Conservation (phyloP, 2,329 filamentous ascomycete genomes). For the Alternaria angustiovoidea region DNA sequence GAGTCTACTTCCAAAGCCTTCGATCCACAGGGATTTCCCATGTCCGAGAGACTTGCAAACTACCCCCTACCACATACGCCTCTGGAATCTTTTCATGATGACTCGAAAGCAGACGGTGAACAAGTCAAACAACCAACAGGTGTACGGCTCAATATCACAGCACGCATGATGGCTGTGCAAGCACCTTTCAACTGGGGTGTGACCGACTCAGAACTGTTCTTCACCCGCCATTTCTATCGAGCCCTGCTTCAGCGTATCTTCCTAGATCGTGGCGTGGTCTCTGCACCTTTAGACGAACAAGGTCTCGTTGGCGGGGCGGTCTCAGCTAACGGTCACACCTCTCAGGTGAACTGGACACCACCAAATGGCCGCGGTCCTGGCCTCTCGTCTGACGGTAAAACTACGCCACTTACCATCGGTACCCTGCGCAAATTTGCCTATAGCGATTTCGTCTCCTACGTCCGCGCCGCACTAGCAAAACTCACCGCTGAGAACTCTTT, state of each 20-base stretch:
- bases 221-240: conserved; percentile 91
- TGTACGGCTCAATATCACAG: conserved; percentile 90
- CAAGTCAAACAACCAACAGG: conserved; percentile 55
- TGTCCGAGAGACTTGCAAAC: conserved; percentile 75
- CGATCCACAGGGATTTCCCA: conserved; percentile 92
- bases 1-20: conserved; percentile 72
- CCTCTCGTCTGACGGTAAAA: conserved; percentile 60
- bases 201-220: conserved; percentile 83
- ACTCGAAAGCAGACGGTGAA: conserved; percentile 17
- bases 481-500: conserved; percentile 56
- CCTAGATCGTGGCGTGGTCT: conserved; percentile 80
- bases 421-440: conserved; percentile 84
- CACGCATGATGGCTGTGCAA: conserved; percentile 97
- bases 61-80: conserved; percentile 47
- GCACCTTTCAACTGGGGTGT: conserved; percentile 91
- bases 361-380: conserved; percentile 59
- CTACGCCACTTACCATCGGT: conserved; percentile 85
- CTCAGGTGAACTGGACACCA: conserved; percentile 46
- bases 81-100: conserved; percentile 2
- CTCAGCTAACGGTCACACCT: conserved; percentile 44
- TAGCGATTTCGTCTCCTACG: conserved; percentile 75
- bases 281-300: conserved; percentile 56
- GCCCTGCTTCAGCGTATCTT: conserved; percentile 92
- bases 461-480: conserved; percentile 81
- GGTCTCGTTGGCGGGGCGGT: conserved; percentile 50